Evolutionary conservation across 1,284 basidiomycete species (phyloP).

Genomic region (Macrocystidia cucumis): DNA sequence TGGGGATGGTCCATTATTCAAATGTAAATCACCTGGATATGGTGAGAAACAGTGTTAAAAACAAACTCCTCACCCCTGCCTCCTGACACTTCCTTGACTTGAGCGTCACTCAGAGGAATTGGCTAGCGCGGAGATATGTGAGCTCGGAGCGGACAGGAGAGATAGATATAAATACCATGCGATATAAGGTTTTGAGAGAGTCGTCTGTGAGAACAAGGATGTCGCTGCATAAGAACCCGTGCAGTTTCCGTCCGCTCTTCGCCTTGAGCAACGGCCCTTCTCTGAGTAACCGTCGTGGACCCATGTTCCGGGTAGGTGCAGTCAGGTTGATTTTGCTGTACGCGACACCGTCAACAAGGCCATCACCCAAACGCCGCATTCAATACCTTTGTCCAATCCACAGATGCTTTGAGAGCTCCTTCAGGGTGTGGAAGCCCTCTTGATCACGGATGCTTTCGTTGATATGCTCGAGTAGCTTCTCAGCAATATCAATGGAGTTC

Average conservation of each 20-base stretch:
- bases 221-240: constrained; percentile 75
- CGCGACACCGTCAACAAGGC: neutral
- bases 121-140: constrained; percentile 3
- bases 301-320: constrained; percentile 77
- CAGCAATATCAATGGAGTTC: constrained; percentile 54
- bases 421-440: constrained; percentile 70
- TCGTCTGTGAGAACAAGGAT: constrained; percentile 76
- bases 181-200: constrained; percentile 60
- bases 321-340: constrained; percentile 76
- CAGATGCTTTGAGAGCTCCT: constrained; percentile 67
- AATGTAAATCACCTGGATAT: no score
- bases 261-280: constrained; percentile 77
- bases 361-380: neutral
- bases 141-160: neutral
- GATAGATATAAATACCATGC: constrained; percentile 53
- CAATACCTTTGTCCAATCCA: constrained; percentile 82
- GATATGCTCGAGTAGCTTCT: constrained; percentile 70
- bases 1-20: no score
- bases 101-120: constrained; percentile 67
- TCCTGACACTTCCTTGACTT: constrained; percentile 43
- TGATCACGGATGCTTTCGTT: constrained; percentile 89
- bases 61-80: constrained; percentile 35
- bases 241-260: constrained; percentile 77
- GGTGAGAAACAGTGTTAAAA: constrained; percentile 1
- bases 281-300: constrained; percentile 66